A percentile compares a stretch with the other conserved stretches of the same genome.
Evolutionary conservation across 164 flowering plant genomes (phyloP).

Genomic region (Cinnamomum chago): DNA sequence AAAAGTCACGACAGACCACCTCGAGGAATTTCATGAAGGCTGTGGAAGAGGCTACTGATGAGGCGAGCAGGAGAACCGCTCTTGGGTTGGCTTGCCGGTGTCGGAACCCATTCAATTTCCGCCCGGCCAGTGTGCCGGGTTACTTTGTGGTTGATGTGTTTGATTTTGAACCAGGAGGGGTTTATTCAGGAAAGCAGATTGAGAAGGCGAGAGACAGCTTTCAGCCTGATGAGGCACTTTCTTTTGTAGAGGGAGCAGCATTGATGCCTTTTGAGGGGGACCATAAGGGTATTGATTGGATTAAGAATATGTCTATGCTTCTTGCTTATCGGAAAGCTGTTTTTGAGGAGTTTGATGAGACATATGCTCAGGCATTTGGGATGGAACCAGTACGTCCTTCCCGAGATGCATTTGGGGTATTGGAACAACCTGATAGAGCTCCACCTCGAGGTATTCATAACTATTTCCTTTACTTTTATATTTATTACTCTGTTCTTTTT

Average conservation of each 20-base stretch:
- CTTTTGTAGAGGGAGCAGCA: conserved; percentile 61
- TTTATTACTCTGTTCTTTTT: neutral
- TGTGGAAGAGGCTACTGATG: conserved; percentile 92
- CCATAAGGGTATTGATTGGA: conserved; percentile 30
- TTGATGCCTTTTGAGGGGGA: conserved; percentile 35
- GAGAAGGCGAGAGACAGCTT: conserved; percentile 56
- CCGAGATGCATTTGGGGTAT: conserved; percentile 11
- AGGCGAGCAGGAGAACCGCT: conserved; percentile 57
- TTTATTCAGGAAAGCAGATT: conserved; percentile 65
- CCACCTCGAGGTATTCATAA: conserved; percentile 48
- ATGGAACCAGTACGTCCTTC: conserved; percentile 39
- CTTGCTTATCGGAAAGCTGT: conserved; percentile 66
- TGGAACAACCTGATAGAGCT: conserved; percentile 30
- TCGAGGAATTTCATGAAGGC: conserved; percentile 63
- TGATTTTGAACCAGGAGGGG: conserved; percentile 59
- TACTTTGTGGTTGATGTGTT: conserved; percentile 66
- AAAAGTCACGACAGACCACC: conserved; percentile 67
- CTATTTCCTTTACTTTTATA: neutral
- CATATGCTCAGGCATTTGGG: conserved; percentile 95
- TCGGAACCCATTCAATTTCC: conserved; percentile 58
- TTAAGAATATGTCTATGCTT: conserved; percentile 49
- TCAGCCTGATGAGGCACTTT: conserved; percentile 45
- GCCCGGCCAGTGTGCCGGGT: conserved; percentile 49
- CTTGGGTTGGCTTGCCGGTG: conserved; percentile 75
- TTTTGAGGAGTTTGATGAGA: conserved; percentile 87